phyloP scores from a whole-genome alignment of 208 protist genomes.

The Leishmania mexicana region DNA sequence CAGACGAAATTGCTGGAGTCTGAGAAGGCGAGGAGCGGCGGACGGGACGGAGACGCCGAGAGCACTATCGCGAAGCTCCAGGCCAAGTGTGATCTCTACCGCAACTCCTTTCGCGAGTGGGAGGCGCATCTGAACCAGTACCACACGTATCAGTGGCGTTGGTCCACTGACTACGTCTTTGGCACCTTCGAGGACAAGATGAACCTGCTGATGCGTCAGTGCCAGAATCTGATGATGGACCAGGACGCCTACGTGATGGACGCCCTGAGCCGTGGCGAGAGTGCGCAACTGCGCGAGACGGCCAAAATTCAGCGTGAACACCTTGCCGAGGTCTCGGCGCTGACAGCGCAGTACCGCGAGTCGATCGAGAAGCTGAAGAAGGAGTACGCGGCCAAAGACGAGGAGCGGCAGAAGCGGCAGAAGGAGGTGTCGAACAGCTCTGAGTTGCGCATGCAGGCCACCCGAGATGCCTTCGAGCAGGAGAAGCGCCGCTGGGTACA shows the following conservation, averaged over 20 bases:
- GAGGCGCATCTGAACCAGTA: slow-evolving; percentile 24
- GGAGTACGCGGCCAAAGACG: slow-evolving; percentile 26
- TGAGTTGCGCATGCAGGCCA: slow-evolving; percentile 35
- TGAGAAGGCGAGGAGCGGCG: slow-evolving; percentile 6
- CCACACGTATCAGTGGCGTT: slow-evolving; percentile 19
- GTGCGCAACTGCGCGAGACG: slow-evolving; percentile 15
- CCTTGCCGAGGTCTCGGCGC: slow-evolving; percentile 29
- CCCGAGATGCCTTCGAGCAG: slow-evolving; percentile 29
- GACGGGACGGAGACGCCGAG: not conserved
- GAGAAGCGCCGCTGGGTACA: slow-evolving; percentile 36
- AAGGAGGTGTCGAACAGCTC: slow-evolving; percentile 14
- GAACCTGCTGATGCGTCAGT: slow-evolving; percentile 15
- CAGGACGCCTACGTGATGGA: slow-evolving; percentile 31
- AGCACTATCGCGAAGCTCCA: slow-evolving; percentile 11
- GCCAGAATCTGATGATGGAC: slow-evolving; percentile 14
- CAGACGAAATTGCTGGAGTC: slow-evolving; percentile 26
- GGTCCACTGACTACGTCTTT: slow-evolving; percentile 30
- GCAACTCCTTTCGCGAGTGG: slow-evolving; percentile 11
- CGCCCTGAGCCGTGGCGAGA: slow-evolving; percentile 22
- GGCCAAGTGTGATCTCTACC: not conserved
- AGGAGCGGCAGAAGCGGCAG: not conserved
- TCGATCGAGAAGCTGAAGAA: slow-evolving; percentile 21
- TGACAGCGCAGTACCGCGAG: slow-evolving; percentile 24
- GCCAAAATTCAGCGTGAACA: slow-evolving; percentile 29
- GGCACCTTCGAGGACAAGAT: slow-evolving; percentile 36